phyloP scores from a whole-genome alignment of 2,329 filamentous ascomycete genomes.

The Calonectria crousiana region DNA sequence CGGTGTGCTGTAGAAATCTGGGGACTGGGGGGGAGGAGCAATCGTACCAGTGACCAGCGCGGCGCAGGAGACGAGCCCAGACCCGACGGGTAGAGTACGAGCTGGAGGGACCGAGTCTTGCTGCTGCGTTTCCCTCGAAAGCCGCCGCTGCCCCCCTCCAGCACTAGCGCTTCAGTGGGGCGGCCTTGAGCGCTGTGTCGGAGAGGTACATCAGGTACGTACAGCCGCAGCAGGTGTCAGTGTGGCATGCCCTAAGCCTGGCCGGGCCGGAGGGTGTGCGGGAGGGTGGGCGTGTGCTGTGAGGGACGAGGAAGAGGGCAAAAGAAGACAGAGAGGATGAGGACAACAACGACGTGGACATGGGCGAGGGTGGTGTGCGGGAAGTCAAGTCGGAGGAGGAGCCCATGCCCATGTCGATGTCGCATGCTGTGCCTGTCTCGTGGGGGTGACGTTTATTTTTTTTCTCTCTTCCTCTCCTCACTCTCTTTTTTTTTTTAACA shows the following conservation, averaged over 20 bases:
- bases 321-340: not conserved
- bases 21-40: not conserved
- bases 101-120: conserved; percentile 2
- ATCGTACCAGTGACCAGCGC: not conserved
- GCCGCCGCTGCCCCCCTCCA: conserved; percentile 9
- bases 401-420: conserved; percentile 11
- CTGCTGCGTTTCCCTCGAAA: conserved; percentile 16
- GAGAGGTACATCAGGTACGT: conserved; percentile 43
- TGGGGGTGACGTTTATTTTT: conserved; percentile 9
- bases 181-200: conserved; percentile 21
- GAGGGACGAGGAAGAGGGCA: not conserved
- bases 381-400: not conserved
- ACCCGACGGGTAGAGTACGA: not conserved
- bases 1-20: conserved; percentile 12
- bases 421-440: conserved; percentile 6
- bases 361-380: not conserved
- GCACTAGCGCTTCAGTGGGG: conserved; percentile 23
- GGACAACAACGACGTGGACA: not conserved
- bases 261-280: conserved; percentile 27
- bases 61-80: conserved; percentile 4
- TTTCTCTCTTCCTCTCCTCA: not conserved
- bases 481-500: not conserved
- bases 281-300: not conserved
- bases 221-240: conserved; percentile 41
- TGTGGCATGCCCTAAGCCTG: conserved; percentile 29